Conservation (phyloP, 2,329 filamentous ascomycete genomes). For the Arachnomyces sp. region DNA sequence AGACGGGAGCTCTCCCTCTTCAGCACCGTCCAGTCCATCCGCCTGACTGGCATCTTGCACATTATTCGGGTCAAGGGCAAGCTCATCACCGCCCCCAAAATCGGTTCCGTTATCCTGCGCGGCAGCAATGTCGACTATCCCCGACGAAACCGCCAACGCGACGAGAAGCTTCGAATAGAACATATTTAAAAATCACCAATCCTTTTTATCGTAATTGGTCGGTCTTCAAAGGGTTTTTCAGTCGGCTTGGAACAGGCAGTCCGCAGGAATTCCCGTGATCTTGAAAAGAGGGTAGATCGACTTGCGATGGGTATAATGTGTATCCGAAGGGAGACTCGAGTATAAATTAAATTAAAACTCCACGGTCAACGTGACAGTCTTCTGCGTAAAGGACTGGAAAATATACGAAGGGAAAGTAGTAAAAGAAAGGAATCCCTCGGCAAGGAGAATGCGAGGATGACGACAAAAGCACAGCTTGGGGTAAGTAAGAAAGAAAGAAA, state of each 20-base stretch:
- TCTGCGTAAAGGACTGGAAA: slow-evolving; percentile 5
- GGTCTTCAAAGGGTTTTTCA: not conserved
- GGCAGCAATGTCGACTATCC: slow-evolving; percentile 3
- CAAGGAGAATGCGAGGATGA: slow-evolving; percentile 7
- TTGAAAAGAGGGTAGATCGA: not conserved
- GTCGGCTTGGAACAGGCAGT: slow-evolving; percentile 1
- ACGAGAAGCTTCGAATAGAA: slow-evolving; percentile 5
- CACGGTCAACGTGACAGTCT: slow-evolving; percentile 17
- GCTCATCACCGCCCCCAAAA: slow-evolving; percentile 7
- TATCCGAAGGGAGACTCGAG: too few species aligned
- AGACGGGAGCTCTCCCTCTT: slow-evolving; percentile 38
- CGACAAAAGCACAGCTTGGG: slow-evolving; percentile 7
- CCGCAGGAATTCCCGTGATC: slow-evolving; percentile 2
- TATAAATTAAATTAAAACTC: slow-evolving; percentile 5
- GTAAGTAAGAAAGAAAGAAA: slow-evolving; percentile 5
- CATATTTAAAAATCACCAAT: slow-evolving; percentile 5
- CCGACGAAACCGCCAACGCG: slow-evolving; percentile 4
- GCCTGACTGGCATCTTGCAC: slow-evolving; percentile 32
- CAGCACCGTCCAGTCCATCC: slow-evolving; percentile 17
- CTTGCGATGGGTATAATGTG: too few species aligned
- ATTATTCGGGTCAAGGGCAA: slow-evolving; percentile 29
- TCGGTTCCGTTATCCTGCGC: slow-evolving; percentile 12
- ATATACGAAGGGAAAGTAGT: slow-evolving; percentile 10
- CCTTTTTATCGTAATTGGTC: slow-evolving; percentile 1
- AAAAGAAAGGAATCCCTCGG: slow-evolving; percentile 16